Conservation (phyloP, 2,329 filamentous ascomycete genomes). For the Arthrobotrys sphaeroides region DNA sequence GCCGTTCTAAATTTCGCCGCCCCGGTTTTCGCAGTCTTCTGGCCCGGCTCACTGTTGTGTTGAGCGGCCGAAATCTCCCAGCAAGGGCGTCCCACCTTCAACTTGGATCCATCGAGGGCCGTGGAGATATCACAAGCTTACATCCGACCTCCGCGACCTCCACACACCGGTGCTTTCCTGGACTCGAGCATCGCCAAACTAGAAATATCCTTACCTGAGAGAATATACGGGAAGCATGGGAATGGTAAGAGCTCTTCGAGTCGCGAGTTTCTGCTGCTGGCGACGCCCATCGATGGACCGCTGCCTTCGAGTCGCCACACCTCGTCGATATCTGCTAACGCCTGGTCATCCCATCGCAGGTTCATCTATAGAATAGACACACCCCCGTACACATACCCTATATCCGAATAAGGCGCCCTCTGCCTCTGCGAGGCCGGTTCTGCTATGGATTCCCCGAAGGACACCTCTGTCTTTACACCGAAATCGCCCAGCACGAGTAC, state of each 20-base stretch:
- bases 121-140: slow-evolving; percentile 32
- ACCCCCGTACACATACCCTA: not conserved
- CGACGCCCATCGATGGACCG: not conserved
- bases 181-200: not conserved
- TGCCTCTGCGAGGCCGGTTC: not conserved
- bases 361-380: slow-evolving; percentile 7
- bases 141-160: slow-evolving; percentile 34
- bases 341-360: not conserved
- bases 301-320: not conserved
- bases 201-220: not conserved
- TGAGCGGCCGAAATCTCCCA: slow-evolving; percentile 29
- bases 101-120: not conserved
- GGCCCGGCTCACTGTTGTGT: slow-evolving; percentile 4
- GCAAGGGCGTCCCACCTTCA: slow-evolving; percentile 26
- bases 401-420: not conserved
- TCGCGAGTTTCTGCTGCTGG: not conserved
- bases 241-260: slow-evolving; percentile 12
- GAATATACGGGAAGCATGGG: slow-evolving; percentile 1
- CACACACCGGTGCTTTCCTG: not conserved
- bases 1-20: not conserved
- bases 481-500: slow-evolving; percentile 4
- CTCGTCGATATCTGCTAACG: not conserved
- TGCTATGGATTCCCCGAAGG: slow-evolving; percentile 24
- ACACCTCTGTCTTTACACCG: slow-evolving; percentile 1
- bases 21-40: not conserved